phyloP scores from a whole-genome alignment of 352 stramenopile species.

The Pythium dissimile region DNA sequence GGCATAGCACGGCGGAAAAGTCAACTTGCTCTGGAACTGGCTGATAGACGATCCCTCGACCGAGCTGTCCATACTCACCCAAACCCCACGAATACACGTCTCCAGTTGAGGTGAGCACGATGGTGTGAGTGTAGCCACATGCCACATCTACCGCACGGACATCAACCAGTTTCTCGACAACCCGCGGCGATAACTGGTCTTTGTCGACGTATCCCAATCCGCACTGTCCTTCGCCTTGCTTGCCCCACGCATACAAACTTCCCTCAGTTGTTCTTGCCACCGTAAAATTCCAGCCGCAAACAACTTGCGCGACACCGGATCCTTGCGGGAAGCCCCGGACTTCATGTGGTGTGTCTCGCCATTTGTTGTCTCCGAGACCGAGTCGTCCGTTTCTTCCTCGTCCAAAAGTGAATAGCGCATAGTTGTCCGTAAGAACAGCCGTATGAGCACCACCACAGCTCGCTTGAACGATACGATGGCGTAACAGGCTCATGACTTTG shows the following conservation, averaged over 20 bases:
- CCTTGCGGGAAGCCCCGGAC: slow-evolving; percentile 41
- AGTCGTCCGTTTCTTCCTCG: slow-evolving; percentile 69
- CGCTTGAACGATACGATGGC: slow-evolving; percentile 55
- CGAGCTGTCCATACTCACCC: slow-evolving; percentile 89
- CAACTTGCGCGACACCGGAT: slow-evolving; percentile 40
- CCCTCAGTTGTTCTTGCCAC: slow-evolving; percentile 46
- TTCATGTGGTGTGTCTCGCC: slow-evolving; percentile 62
- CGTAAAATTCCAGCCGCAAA: slow-evolving; percentile 85
- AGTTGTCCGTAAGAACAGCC: slow-evolving; percentile 57
- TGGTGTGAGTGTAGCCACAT: slow-evolving; percentile 86
- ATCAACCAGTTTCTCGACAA: slow-evolving; percentile 45
- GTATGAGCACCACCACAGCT: slow-evolving; percentile 81
- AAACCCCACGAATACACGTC: slow-evolving; percentile 89
- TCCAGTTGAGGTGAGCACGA: slow-evolving; percentile 68
- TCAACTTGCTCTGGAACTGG: slow-evolving; percentile 66
- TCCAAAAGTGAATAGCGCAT: slow-evolving; percentile 71
- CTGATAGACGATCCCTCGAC: slow-evolving; percentile 84
- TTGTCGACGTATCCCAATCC: slow-evolving; percentile 78
- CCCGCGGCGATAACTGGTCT: slow-evolving; percentile 64
- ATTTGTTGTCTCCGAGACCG: slow-evolving; percentile 72
- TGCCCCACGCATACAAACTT: slow-evolving; percentile 81
- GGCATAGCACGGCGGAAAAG: slow-evolving; percentile 37
- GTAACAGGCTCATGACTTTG: slow-evolving; percentile 79
- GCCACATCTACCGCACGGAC: slow-evolving; percentile 55
- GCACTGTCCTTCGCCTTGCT: slow-evolving; percentile 85